Evolutionary conservation across 1,139 yeast genomes (phyloP).

Genomic region (Pichia sp.): DNA sequence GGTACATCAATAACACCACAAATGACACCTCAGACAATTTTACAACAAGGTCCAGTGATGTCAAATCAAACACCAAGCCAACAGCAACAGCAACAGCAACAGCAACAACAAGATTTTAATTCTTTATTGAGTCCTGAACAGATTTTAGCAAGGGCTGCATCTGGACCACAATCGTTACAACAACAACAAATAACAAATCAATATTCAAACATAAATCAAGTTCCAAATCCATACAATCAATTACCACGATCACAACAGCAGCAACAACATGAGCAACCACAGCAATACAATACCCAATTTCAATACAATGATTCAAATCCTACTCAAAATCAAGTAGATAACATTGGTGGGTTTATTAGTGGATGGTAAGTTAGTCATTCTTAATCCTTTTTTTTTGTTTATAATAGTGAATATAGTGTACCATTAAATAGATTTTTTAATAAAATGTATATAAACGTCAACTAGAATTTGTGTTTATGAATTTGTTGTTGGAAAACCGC

Average conservation of each 20-base stretch:
- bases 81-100: conserved; percentile 12
- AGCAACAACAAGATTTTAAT: conserved; percentile 10
- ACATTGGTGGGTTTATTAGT: conserved; percentile 2
- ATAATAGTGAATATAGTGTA: neutral
- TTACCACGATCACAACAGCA: neutral
- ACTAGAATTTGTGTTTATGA: too few species aligned
- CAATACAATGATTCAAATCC: neutral
- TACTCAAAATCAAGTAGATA: neutral
- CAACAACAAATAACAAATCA: too few species aligned
- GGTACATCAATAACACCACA: conserved; percentile 9
- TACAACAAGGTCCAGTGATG: conserved; percentile 19
- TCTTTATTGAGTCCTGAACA: conserved; percentile 28
- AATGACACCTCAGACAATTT: conserved; percentile 14
- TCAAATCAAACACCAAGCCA: conserved; percentile 12
- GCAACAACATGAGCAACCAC: conserved; percentile 1
- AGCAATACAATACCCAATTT: neutral
- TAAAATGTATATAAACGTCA: too few species aligned
- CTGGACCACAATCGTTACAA: neutral
- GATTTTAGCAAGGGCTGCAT: conserved; percentile 26
- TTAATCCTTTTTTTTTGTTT: neutral
- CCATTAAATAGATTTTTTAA: neutral
- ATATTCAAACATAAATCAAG: too few species aligned
- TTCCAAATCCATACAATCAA: too few species aligned
- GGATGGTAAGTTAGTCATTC: conserved; percentile 2
- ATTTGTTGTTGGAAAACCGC: too few species aligned